Base-by-base conservation (phyloP, 768 basidiomycete species). In the Zangia roseola region DNA sequence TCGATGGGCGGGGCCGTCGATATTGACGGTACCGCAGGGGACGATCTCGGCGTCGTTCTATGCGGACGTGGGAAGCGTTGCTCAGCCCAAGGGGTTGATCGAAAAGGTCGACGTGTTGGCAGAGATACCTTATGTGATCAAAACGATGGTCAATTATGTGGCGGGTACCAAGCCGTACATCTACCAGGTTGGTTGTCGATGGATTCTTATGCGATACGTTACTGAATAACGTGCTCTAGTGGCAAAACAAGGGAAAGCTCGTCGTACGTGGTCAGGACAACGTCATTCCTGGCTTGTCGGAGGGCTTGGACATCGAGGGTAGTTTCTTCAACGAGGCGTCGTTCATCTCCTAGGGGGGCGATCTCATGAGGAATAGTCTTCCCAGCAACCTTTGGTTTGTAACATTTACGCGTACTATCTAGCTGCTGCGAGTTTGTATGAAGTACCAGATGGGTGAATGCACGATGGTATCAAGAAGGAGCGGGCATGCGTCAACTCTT, bases 61-160 rank as follows among this genome's bases (percentile, higher is more conserved):
- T 19, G 71, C 78, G 28, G 79, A 84, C 48, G 69, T 93, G 38
- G 86, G 89, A 21, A 65, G 71, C 42, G 70, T 80, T 23, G 67
- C 71, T 46, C 65, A 70, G n/a, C 82, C 83, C 13, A 82, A 81
- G 33, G 92, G 91, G 1, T 71, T 97, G 57, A 78, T 94, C 43
- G 91, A 93, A 68, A 94, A 95, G 69, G 91, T 98, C 23, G 94
- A 99, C 61, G 84, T 98, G 3, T 79, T 99, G 9, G 94, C 89
- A 6, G 94, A 99, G 73, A 91, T 97, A 55, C 97, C 97, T 10
- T 84, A 86, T 52, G 83, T 95, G 46, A 71, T 99, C 66, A 92
- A 93, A 74, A 83, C 93, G 68, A 86, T 93, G 53, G 84, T 99
- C 56, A 91, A 86, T 62, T 95, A 95, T 60, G 93, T 93, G 31